Percentiles rank a stretch among this genome's conserved stretches.
Evolutionary conservation across 768 basidiomycete genomes (phyloP).

Genomic region (Tephrocybe sp.): DNA sequence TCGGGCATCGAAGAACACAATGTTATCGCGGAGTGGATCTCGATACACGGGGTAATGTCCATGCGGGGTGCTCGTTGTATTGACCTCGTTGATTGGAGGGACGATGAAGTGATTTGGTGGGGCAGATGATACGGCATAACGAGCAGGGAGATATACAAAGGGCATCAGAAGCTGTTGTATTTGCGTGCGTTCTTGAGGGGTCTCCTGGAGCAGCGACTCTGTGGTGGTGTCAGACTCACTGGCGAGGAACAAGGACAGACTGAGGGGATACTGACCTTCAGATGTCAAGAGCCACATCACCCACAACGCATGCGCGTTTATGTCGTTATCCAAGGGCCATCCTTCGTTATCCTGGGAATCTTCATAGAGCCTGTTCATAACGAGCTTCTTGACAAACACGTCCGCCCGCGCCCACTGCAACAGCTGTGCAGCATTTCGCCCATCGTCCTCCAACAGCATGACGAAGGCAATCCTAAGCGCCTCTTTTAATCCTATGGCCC

Average conservation of each 20-base stretch:
- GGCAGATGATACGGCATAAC: constrained; percentile 58
- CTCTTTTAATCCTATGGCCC: constrained; percentile 4
- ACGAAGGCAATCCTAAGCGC: constrained; percentile 8
- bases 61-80: constrained; percentile 37
- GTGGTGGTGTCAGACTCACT: background rate
- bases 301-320: constrained; percentile 53
- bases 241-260: background rate
- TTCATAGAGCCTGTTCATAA: constrained; percentile 41
- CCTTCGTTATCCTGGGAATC: constrained; percentile 29
- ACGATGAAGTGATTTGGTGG: constrained; percentile 68
- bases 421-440: constrained; percentile 50
- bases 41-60: constrained; percentile 51
- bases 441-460: constrained; percentile 57
- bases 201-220: constrained; percentile 31
- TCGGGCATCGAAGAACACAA: constrained; percentile 29
- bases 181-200: constrained; percentile 24
- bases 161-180: constrained; percentile 38
- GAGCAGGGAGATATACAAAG: constrained; percentile 48
- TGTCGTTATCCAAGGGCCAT: constrained; percentile 52
- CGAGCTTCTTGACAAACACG: constrained; percentile 38
- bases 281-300: constrained; percentile 54
- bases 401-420: constrained; percentile 41
- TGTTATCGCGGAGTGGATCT: constrained; percentile 21
- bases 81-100: constrained; percentile 26
- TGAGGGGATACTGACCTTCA: constrained; percentile 26